These are phyloP conservation scores for Cyberlindnera mycetangii DNA, from an alignment of 805 yeast species.

Conservation along the genomic window DNA sequence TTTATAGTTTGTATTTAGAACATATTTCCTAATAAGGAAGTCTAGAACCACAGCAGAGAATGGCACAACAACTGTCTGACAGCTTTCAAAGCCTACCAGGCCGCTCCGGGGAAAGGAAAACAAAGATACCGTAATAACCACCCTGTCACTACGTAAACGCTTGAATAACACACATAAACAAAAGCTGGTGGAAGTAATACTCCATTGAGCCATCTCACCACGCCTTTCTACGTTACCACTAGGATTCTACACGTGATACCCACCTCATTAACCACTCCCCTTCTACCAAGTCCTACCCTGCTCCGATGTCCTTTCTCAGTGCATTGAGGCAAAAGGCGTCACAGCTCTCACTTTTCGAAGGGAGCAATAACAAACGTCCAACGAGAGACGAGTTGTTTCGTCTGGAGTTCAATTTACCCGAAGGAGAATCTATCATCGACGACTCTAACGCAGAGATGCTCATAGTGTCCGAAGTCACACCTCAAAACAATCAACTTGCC, in stretches of 20 bases:
- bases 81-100: neutral
- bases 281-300: neutral
- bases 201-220: neutral
- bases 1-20: neutral
- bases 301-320: constrained; percentile 44
- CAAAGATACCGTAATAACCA: neutral
- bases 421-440: constrained; percentile 59
- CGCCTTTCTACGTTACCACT: too few relatives aligned
- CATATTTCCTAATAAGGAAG: constrained; percentile 13
- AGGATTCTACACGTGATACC: too few relatives aligned
- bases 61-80: neutral
- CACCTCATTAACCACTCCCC: too few relatives aligned
- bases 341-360: constrained; percentile 40
- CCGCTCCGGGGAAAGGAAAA: neutral
- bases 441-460: constrained; percentile 66
- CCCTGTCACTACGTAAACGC: neutral
- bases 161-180: neutral
- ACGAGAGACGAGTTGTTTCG: constrained; percentile 67
- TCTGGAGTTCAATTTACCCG: constrained; percentile 66
- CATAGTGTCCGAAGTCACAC: constrained; percentile 24
- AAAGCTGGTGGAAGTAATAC: neutral
- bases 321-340: constrained; percentile 46
- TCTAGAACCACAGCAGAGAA: constrained; percentile 5
- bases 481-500: constrained; percentile 13
- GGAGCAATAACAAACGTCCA: constrained; percentile 21